phyloP scores from a whole-genome alignment of 768 basidiomycete genomes.

The Daedalea quercina region DNA sequence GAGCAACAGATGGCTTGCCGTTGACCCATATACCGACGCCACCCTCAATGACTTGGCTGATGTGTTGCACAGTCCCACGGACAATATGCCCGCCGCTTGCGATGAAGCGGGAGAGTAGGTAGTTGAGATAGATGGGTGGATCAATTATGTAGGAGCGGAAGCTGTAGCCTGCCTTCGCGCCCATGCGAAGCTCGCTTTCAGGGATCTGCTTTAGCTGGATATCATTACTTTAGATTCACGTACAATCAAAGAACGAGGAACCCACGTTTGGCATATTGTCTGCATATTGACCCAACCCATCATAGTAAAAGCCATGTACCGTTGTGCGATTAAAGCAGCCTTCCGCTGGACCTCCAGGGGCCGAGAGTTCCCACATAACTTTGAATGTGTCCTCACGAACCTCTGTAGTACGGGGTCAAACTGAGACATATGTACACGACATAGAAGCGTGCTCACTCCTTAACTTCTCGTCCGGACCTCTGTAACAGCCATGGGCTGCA shows the following conservation, averaged over 20 bases:
- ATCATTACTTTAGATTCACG: constrained; percentile 10
- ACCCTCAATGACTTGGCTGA: constrained; percentile 63
- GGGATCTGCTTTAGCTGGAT: constrained; percentile 36
- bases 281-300: constrained; percentile 28
- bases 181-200: constrained; percentile 32
- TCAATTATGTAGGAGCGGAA: constrained; percentile 71
- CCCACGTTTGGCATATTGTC: constrained; percentile 30
- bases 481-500: constrained; percentile 68
- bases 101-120: constrained; percentile 54
- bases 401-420: constrained; percentile 29
- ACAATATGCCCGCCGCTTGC: constrained; percentile 54
- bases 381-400: constrained; percentile 71
- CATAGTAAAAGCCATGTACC: constrained; percentile 54
- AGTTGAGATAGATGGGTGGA: constrained; percentile 53
- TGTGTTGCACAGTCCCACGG: constrained; percentile 58
- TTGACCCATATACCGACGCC: constrained; percentile 26
- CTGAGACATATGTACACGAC: neutral
- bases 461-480: constrained; percentile 42
- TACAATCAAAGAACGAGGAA: neutral
- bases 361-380: constrained; percentile 69
- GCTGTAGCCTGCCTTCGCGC: constrained; percentile 41
- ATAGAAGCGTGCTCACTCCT: constrained; percentile 36
- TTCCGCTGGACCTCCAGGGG: constrained; percentile 46
- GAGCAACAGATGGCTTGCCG: constrained; percentile 3
- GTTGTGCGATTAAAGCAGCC: constrained; percentile 56